Conservation (phyloP, 768 basidiomycete genomes). For the Russula sp. region DNA sequence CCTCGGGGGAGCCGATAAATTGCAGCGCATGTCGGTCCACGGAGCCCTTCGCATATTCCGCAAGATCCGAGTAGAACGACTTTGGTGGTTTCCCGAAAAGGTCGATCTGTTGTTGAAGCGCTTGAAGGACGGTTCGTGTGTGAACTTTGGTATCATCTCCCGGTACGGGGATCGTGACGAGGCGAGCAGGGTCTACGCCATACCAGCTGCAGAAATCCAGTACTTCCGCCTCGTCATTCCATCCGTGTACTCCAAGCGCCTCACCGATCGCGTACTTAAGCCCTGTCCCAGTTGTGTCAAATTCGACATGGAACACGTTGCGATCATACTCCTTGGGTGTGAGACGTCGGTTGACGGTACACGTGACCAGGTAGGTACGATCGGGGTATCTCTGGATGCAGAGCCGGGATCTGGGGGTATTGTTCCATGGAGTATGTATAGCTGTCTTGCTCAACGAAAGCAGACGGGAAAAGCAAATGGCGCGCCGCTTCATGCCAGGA, state of each 20-base stretch:
- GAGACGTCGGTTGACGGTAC: constrained; percentile 89
- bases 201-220: constrained; percentile 90
- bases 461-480: constrained; percentile 83
- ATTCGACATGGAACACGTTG: constrained; percentile 98
- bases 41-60: constrained; percentile 63
- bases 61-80: constrained; percentile 88
- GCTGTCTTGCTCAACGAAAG: constrained; percentile 56
- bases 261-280: constrained; percentile 95
- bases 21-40: constrained; percentile 76
- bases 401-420: constrained; percentile 58
- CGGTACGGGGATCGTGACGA: constrained; percentile 79
- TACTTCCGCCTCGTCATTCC: constrained; percentile 92
- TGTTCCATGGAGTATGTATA: constrained; percentile 40
- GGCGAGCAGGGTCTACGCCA: constrained; percentile 72
- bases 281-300: constrained; percentile 87
- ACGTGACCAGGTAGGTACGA: constrained; percentile 89
- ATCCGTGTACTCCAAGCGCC: constrained; percentile 94
- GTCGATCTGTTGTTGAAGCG: constrained; percentile 94
- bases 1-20: constrained; percentile 94
- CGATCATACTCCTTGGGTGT: constrained; percentile 96
- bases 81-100: constrained; percentile 95
- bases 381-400: constrained; percentile 87
- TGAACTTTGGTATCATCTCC: constrained; percentile 66
- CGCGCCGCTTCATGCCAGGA: constrained; percentile 87
- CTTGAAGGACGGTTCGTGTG: constrained; percentile 92